Percentiles rank a stretch among this genome's conserved stretches.
These are phyloP conservation scores for Verticillium zaregamsianum DNA, from an alignment of 2,329 filamentous ascomycete genomes.

Conservation along the genomic window DNA sequence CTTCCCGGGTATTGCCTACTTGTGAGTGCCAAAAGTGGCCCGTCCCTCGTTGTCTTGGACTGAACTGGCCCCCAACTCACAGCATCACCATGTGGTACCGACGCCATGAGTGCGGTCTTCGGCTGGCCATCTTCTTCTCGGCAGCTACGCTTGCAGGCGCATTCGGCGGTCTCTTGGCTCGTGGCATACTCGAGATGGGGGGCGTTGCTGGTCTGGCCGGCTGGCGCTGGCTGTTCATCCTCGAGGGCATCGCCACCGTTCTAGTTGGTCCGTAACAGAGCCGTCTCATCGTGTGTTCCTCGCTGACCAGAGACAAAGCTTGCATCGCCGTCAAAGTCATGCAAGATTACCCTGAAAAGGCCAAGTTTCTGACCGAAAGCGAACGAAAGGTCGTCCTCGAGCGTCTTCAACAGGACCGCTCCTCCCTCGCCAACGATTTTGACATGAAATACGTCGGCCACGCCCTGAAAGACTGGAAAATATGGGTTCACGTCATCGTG, in stretches of 20 bases:
- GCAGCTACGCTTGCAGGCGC: constrained; percentile 62
- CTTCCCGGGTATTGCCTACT: constrained; percentile 27
- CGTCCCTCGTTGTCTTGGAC: constrained; percentile 21
- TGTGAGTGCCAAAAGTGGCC: neutral
- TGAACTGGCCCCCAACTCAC: constrained; percentile 60
- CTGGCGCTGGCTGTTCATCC: constrained; percentile 82
- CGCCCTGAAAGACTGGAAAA: constrained; percentile 56
- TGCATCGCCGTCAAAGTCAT: constrained; percentile 44
- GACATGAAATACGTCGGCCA: constrained; percentile 49
- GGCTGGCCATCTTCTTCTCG: constrained; percentile 92
- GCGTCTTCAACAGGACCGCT: constrained; percentile 35
- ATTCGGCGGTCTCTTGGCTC: constrained; percentile 59
- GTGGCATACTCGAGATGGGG: constrained; percentile 70
- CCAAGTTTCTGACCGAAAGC: constrained; percentile 47
- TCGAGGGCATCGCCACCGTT: constrained; percentile 65
- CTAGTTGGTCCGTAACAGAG: constrained; percentile 39
- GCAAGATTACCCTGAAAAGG: constrained; percentile 52
- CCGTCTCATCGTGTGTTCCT: constrained; percentile 38
- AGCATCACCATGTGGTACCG: constrained; percentile 88
- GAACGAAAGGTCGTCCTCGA: constrained; percentile 55
- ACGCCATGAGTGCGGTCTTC: constrained; percentile 80
- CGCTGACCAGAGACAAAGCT: constrained; percentile 28
- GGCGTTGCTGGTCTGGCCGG: constrained; percentile 61
- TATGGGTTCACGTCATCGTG: constrained; percentile 49
- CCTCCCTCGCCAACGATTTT: constrained; percentile 51